Evolutionary conservation across 805 yeast genomes (phyloP).

Genomic region (Ogataea ramenticola): DNA sequence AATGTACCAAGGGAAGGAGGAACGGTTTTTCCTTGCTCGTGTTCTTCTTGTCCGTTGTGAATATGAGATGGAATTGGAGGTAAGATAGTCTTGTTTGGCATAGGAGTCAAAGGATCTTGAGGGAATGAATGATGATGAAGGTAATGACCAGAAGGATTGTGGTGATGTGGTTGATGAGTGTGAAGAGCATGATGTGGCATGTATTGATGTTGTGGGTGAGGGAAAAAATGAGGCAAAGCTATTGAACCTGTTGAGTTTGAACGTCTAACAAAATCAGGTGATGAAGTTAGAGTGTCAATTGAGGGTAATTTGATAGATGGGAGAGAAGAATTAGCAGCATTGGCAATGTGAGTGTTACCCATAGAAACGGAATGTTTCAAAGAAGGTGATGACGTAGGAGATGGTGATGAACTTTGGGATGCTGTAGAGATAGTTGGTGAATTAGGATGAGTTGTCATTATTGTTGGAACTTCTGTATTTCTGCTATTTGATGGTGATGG

Average conservation of each 20-base stretch:
- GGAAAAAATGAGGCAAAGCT: not conserved
- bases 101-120: not conserved
- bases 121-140: constrained; percentile 2
- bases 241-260: not conserved
- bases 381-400: constrained; percentile 2
- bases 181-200: too few species aligned
- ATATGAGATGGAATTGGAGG: not conserved
- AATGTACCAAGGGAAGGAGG: not conserved
- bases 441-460: not conserved
- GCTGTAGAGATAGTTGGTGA: constrained; percentile 1
- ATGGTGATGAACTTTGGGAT: not conserved
- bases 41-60: too few species aligned
- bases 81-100: not conserved
- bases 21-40: not conserved
- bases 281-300: constrained; percentile 17
- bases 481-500: constrained; percentile 1
- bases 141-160: not conserved
- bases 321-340: not conserved
- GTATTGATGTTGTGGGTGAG: not conserved
- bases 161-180: not conserved
- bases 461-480: not conserved
- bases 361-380: not conserved
- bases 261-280: constrained; percentile 14
- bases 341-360: not conserved
- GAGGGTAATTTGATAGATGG: constrained; percentile 13